Base-by-base conservation (phyloP, 2,329 filamentous ascomycete species). In the Tympanopsis confertula region DNA sequence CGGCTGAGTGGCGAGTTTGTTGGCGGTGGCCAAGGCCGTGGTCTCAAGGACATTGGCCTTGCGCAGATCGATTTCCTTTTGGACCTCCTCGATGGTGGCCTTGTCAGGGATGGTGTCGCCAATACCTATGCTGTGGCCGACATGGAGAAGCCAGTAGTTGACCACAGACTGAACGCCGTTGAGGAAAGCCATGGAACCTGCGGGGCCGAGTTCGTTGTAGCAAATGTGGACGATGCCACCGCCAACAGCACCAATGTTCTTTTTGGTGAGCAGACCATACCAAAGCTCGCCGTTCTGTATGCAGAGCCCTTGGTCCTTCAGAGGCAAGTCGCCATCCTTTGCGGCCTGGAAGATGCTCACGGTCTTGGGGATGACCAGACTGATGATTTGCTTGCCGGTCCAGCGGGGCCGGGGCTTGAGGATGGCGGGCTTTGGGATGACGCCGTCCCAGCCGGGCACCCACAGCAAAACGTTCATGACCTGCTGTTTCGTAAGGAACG, bases 371-470 rank as follows among this genome's bases (percentile, higher is more conserved):
- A 98, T 82, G 41, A 91, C 77, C 77, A 96, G 77, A 60, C 88
- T 95, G 54, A 94, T 79, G 47, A 98, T 81, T 63, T 98, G 91
- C 64, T 98, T 98, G 50, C 91, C 91, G 37, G 89, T 96, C 91
- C 91, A 98, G 48, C 87, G 79, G 30, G 91, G 87, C 38, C 79
- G 72, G 5, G 91, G 91, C 62, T 94, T 95, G 45, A 94, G 53
- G 45, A 98, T 94, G n/a, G 89, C 87, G 13, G 91, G 91, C 24
- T 81, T 77, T 4, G 91, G 91, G 49, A 98, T 86, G 37, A 91
- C 74, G 35, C 93, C 93, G 60, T 98, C 87, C 93, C 93, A 98
- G 39, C 88, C 82, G 15, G 91, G 91, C 38, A 98, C 87, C 89
- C 89, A 98, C 46, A 98, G 72, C 69, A 98, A 82, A 48, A 93